Percentiles rank a stretch among this genome's conserved stretches.
Conservation (phyloP, 257 asterid species). For the Capsicum pubescens region DNA sequence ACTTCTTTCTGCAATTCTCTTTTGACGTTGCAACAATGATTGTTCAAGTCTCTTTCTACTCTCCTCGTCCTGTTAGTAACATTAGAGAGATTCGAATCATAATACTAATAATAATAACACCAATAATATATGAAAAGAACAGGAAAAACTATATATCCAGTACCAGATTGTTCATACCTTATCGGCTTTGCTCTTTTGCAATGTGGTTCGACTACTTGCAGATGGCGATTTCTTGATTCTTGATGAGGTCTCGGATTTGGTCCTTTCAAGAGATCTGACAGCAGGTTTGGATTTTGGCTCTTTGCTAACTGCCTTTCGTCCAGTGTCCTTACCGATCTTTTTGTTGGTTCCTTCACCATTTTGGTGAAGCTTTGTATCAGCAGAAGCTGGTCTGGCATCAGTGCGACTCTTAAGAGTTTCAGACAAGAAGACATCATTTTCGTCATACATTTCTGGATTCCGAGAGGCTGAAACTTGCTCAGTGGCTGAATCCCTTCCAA, state of each 20-base stretch:
- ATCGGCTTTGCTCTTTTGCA: slow-evolving; percentile 52
- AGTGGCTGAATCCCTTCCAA: slow-evolving; percentile 51
- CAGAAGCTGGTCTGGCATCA: slow-evolving; percentile 32
- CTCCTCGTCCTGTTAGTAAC: slow-evolving; percentile 66
- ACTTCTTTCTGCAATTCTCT: slow-evolving; percentile 84
- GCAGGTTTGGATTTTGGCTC: slow-evolving; percentile 46
- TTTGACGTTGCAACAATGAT: slow-evolving; percentile 61
- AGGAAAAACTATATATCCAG: background rate
- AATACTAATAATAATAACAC: background rate
- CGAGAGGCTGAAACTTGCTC: slow-evolving; percentile 51
- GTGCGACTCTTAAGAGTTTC: slow-evolving; percentile 41
- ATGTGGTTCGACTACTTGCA: slow-evolving; percentile 43
- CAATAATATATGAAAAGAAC: background rate
- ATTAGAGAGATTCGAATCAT: background rate
- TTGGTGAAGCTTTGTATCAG: slow-evolving; percentile 38
- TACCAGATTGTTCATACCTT: slow-evolving; percentile 46
- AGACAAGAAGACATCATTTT: slow-evolving; percentile 42
- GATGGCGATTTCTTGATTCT: slow-evolving; percentile 48
- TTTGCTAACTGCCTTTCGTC: slow-evolving; percentile 48
- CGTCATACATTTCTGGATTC: slow-evolving; percentile 54
- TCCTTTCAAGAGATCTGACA: slow-evolving; percentile 51
- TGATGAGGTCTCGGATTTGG: slow-evolving; percentile 55
- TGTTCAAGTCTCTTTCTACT: slow-evolving; percentile 74
- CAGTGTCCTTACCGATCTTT: slow-evolving; percentile 34
- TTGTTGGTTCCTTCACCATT: slow-evolving; percentile 41